Conservation (phyloP, 192 early-diverging fungal genomes). For the Podila verticillata region DNA sequence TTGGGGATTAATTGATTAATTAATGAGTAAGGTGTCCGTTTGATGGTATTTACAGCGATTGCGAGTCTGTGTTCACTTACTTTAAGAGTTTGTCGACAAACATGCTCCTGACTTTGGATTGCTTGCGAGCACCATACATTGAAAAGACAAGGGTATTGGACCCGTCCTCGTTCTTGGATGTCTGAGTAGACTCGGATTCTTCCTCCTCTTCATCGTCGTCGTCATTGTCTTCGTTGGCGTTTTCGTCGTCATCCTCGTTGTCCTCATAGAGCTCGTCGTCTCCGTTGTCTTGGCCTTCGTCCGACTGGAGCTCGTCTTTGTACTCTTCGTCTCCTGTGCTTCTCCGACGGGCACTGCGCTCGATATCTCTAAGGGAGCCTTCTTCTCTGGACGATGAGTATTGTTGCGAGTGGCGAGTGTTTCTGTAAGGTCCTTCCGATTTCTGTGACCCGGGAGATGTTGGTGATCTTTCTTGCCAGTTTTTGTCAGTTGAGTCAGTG, state of each 20-base stretch:
- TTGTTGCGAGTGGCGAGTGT: neutral
- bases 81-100: conserved; percentile 50
- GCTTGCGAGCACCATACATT: conserved; percentile 42
- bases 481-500: no score
- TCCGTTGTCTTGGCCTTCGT: neutral
- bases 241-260: neutral
- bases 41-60: no score
- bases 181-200: neutral
- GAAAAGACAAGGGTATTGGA: conserved; percentile 33
- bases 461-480: no score
- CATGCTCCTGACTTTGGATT: conserved; percentile 48
- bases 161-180: conserved; percentile 15
- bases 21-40: no score
- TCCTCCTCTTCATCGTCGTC: conserved; percentile 43
- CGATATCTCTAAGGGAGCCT: neutral
- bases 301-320: neutral
- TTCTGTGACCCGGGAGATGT: no score
- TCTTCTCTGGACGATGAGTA: neutral
- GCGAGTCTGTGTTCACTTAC: conserved; percentile 8
- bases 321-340: neutral
- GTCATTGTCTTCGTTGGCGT: conserved; percentile 14
- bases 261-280: neutral
- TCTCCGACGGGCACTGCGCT: neutral
- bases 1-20: no score
- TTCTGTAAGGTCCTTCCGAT: no score